Evolutionary conservation across 1,139 yeast genomes (phyloP), one percentile per base, ranked within the genome.

Genomic region (Protomyces inundatus): DNA sequence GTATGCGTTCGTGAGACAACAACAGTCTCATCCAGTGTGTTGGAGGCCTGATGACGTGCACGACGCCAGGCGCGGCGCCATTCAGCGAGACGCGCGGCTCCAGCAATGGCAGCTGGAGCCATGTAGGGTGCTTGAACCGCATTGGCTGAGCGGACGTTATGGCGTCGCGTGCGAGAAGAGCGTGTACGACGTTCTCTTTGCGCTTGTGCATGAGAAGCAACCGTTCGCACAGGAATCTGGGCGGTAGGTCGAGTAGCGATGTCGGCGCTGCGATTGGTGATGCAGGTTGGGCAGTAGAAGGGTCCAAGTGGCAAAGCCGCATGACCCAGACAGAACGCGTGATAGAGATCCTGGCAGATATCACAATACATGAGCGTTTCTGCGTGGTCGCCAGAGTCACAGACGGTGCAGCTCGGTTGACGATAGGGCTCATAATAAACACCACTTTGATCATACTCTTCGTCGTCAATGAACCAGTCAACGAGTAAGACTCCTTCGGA

Each of bases 231-330:
- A 6, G 40, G 33, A 34, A 42, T 14, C 7, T 14, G 12, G 12
- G 35, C 53, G 3, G 60, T 37, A 6, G 36, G 53, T 9, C 36
- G 16, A 9, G 37, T 30, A n/a, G 35, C 40, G 37, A 48, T 10
- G 16, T 50, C 16, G 16, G 37, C 37, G 14, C 50, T 9, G 35
- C 55, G 32, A 5, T 32, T 14, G 33, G 55, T 33, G 14, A 68
- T 71, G 59, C 76, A 73, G 6, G 71, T 68, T 4, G 76, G 75
- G 65, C 77, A 74, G 58, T 67, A 70, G 75, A 75, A 74, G 39
- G 70, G 71, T 9, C 70, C 69, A 5, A 66, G 65, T 3, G 76
- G 75, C 14, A 71, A 69, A 7, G 68, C 71, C 30, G 69, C 74
- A 30, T 73, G 63, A 5, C 73, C 76, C 40, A 73, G 67, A 55